These are phyloP conservation scores for Melocanna baccifera DNA, from an alignment of 176 grass and related monocot species.

Conservation along the genomic window DNA sequence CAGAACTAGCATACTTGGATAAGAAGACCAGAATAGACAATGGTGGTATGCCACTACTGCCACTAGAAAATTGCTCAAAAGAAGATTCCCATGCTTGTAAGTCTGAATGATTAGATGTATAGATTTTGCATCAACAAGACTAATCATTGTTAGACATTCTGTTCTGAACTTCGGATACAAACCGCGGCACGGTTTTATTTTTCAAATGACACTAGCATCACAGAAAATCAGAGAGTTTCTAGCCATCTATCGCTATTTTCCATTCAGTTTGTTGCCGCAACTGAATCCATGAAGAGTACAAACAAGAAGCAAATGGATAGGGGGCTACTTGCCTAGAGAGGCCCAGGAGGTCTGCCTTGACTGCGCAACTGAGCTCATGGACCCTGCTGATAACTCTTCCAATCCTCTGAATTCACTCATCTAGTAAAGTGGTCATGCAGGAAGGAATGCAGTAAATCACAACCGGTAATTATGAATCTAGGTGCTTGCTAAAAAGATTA, in stretches of 20 bases:
- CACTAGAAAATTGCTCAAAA: not conserved
- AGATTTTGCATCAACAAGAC: not conserved
- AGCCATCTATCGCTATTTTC: not conserved
- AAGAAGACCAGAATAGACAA: not conserved
- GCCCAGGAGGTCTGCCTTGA: slow-evolving; percentile 57
- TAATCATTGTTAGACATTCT: not conserved
- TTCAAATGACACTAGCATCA: not conserved
- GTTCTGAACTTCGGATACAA: not conserved
- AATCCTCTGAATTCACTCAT: slow-evolving; percentile 60
- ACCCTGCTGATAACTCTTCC: slow-evolving; percentile 39
- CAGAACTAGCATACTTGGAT: not conserved
- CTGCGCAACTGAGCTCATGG: slow-evolving; percentile 13
- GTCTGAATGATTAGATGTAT: not conserved
- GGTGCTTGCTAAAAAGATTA: not conserved
- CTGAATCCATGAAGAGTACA: not conserved
- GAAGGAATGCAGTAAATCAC: not conserved
- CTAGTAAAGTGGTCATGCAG: slow-evolving; percentile 14
- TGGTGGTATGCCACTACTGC: not conserved
- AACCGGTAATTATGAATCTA: not conserved
- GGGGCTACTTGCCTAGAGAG: slow-evolving; percentile 53
- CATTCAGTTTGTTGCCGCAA: not conserved
- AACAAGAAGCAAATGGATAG: not conserved
- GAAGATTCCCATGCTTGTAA: not conserved
- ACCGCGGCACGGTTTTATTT: not conserved
- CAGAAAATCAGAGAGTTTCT: not conserved